A percentile compares a stretch with the other conserved stretches of the same genome.
Evolutionary conservation across 805 yeast genomes (phyloP).

Genomic region (Kurtzmaniella cleridarum): DNA sequence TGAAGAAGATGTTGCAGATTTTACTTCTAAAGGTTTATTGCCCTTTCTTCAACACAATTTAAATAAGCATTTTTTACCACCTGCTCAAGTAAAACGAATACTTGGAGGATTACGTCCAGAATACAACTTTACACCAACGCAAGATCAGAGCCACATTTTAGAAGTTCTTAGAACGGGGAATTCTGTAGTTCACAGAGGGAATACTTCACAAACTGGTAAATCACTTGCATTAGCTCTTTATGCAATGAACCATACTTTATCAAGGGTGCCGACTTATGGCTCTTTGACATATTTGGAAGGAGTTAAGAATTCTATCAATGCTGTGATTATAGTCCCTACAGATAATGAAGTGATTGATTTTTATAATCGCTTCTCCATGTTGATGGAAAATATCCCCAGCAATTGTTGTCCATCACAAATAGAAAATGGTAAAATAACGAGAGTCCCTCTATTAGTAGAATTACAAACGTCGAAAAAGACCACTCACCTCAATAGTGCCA

Average conservation of each 20-base stretch:
- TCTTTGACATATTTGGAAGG: slow-evolving; percentile 5
- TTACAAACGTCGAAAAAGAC: too few species aligned
- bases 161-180: slow-evolving; percentile 12
- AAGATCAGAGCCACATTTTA: slow-evolving; percentile 16
- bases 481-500: too few species aligned
- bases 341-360: slow-evolving; percentile 16
- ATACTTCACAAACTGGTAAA: slow-evolving; percentile 15
- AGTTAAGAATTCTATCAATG: slow-evolving; percentile 8
- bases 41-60: slow-evolving; percentile 19
- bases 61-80: slow-evolving; percentile 9
- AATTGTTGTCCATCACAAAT: slow-evolving; percentile 19
- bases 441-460: slow-evolving; percentile 3
- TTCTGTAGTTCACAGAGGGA: slow-evolving; percentile 8
- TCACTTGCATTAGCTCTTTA: slow-evolving; percentile 13
- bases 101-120: slow-evolving; percentile 2
- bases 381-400: slow-evolving; percentile 14
- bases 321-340: slow-evolving; percentile 21
- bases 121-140: slow-evolving; percentile 13
- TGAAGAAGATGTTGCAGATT: slow-evolving; percentile 9
- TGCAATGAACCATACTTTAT: slow-evolving; percentile 14
- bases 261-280: slow-evolving; percentile 15
- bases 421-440: slow-evolving; percentile 7
- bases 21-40: slow-evolving; percentile 15
- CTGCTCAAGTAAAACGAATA: background rate
- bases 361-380: slow-evolving; percentile 3